A percentile compares a stretch with the other conserved stretches of the same genome.
Evolutionary conservation across 1,139 yeast genomes (phyloP).

Genomic region (Candida neerlandica): DNA sequence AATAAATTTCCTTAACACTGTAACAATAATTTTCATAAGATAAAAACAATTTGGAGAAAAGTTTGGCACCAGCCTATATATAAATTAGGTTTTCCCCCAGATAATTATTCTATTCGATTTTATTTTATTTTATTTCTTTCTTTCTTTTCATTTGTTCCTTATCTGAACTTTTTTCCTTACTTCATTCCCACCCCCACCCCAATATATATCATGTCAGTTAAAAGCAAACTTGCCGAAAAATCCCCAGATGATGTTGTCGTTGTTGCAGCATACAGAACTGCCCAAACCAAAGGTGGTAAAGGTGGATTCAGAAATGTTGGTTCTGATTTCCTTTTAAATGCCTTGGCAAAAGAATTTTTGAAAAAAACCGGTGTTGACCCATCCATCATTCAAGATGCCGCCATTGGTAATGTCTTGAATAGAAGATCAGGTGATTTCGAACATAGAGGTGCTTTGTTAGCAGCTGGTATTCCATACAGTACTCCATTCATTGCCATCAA

Average conservation of each 20-base stretch:
- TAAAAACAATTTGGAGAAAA: neutral
- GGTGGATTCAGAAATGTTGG: slow-evolving; percentile 39
- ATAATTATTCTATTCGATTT: neutral
- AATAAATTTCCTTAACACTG: no score
- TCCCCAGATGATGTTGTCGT: slow-evolving; percentile 28
- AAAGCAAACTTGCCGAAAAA: slow-evolving; percentile 16
- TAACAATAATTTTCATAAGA: neutral
- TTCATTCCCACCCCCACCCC: no score
- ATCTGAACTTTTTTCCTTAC: no score
- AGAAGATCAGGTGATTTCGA: slow-evolving; percentile 86
- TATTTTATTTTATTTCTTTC: neutral
- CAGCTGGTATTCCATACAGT: slow-evolving; percentile 36
- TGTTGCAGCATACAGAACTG: slow-evolving; percentile 39
- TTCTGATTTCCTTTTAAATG: slow-evolving; percentile 37
- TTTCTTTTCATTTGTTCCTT: neutral
- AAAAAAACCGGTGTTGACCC: slow-evolving; percentile 29
- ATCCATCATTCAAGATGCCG: slow-evolving; percentile 64
- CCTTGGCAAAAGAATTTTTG: slow-evolving; percentile 31
- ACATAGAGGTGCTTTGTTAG: slow-evolving; percentile 66
- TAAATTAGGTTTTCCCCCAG: slow-evolving; percentile 3
- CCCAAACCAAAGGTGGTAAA: slow-evolving; percentile 37
- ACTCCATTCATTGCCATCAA: slow-evolving; percentile 41
- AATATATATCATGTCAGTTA: slow-evolving; percentile 12
- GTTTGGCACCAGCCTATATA: neutral
- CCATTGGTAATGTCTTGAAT: slow-evolving; percentile 81